These are phyloP conservation scores for Blastobotrys terrestris DNA, from an alignment of 805 yeast species.

Conservation along the genomic window DNA sequence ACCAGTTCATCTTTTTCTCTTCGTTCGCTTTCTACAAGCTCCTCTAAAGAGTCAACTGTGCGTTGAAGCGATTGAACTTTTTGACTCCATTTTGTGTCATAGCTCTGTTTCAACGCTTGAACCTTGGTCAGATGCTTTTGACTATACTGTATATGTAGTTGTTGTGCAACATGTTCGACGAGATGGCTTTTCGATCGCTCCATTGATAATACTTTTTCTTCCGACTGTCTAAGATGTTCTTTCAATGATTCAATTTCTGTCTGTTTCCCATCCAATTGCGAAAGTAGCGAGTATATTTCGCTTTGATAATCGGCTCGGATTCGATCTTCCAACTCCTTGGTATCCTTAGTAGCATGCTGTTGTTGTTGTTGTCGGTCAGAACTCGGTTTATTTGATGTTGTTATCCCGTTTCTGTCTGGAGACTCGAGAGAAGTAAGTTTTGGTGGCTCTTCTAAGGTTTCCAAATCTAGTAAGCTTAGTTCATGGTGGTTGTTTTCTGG, in stretches of 20 bases:
- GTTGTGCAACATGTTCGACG: constrained; percentile 45
- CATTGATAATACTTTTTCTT: constrained; percentile 9
- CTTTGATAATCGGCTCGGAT: constrained; percentile 10
- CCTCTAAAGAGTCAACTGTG: constrained; percentile 36
- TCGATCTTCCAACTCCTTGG: constrained; percentile 4
- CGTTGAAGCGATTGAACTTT: constrained; percentile 34
- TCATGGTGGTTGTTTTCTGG: neutral
- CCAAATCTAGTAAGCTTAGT: too few species aligned
- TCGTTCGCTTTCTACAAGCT: constrained; percentile 44
- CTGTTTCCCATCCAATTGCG: constrained; percentile 18
- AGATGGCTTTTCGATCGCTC: constrained; percentile 8
- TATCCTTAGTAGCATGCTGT: neutral
- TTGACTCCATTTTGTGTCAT: constrained; percentile 42
- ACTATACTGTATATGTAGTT: constrained; percentile 65
- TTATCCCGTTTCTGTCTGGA: too few species aligned
- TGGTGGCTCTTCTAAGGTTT: too few species aligned
- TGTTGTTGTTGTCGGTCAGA: neutral
- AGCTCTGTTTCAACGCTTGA: constrained; percentile 44
- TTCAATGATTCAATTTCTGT: constrained; percentile 12
- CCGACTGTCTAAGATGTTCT: constrained; percentile 9
- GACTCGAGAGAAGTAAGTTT: too few species aligned
- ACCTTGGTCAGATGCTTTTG: constrained; percentile 74
- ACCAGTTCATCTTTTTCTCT: constrained; percentile 54
- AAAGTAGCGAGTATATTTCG: constrained; percentile 14
- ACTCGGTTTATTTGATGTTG: too few species aligned